Base-by-base conservation (phyloP, 768 basidiomycete genomes). In the Boletus bicolor region DNA sequence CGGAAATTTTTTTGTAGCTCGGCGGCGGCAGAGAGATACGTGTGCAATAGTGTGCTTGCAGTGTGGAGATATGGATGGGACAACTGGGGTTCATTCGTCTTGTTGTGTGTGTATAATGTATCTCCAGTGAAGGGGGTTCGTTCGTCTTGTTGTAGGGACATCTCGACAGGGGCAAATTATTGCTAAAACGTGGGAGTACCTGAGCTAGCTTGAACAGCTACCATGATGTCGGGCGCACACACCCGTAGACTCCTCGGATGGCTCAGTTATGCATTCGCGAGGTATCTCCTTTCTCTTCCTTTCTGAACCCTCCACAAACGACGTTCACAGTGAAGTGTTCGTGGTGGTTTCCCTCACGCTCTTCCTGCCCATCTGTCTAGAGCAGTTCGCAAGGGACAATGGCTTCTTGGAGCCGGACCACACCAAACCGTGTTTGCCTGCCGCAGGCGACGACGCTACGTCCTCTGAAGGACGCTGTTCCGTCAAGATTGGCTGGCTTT, bases 321-420 rank as follows among this genome's bases (percentile, higher is more conserved):
- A 21, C 14, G n/a, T 35, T 45, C 21, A 38, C 64, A 89, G 87
- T 69, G 87, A 91, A 68, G 87, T 89, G 7, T 91, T 93, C 64
- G 88, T 87, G 17, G 82, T 90, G 46, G 89, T 90, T 15, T 89
- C 86, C 0, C 72, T 93, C 68, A 89, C 89, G 0, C 77, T 92
- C 24, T 92, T 93, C 65, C 77, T 93, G 2, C 90, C 91, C 3
- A 88, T 93, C 61, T 89, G 86, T 67, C 74, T 91, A 8, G 89
- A 90, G 69, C 93, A 95, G 70, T 92, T 94, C 60, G 93, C 93
- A 2, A 73, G 92, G 56, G 92, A 94, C 72, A 91, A 94, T 68
- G 93, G 93, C 0, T 90, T 78, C 63, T 68, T 91, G 2, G 74
- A 86, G 17, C 91, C 91, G 0, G 88, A 88, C 53, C 80, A 80